Percentiles rank a stretch among this genome's conserved stretches.
Conservation (phyloP, 1,139 yeast genomes). For the Meyerozyma elateridarum region DNA sequence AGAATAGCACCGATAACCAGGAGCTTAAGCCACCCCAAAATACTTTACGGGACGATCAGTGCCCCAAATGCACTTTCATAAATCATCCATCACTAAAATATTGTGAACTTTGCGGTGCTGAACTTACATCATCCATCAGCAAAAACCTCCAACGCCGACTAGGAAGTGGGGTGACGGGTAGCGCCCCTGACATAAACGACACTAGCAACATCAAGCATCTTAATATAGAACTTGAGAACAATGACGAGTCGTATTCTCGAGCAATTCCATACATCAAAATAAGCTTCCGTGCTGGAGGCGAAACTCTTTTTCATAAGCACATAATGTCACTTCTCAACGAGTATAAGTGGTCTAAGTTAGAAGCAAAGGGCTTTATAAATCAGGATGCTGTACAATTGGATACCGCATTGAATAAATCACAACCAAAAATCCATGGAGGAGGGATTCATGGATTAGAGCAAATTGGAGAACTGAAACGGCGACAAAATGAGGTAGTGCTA, state of each 20-base stretch:
- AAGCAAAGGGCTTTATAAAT: conserved; percentile 35
- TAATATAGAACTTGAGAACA: conserved; percentile 24
- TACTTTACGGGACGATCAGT: conserved; percentile 38
- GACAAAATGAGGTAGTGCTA: conserved; percentile 58
- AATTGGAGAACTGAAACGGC: conserved; percentile 51
- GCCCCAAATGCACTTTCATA: conserved; percentile 79
- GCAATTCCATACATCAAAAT: conserved; percentile 43
- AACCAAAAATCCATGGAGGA: conserved; percentile 12
- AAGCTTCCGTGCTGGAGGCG: conserved; percentile 63
- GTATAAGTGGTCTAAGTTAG: conserved; percentile 40
- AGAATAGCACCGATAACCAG: conserved; percentile 3
- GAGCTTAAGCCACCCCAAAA: conserved; percentile 3
- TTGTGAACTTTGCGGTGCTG: conserved; percentile 87
- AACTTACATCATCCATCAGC: conserved; percentile 29
- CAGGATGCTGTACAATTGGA: conserved; percentile 25
- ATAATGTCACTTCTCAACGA: conserved; percentile 41
- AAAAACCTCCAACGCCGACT: conserved; percentile 9
- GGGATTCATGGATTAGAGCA: conserved; percentile 75
- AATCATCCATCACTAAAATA: conserved; percentile 74
- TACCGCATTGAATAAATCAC: conserved; percentile 6
- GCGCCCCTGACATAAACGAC: conserved; percentile 2
- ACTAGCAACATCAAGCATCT: conserved; percentile 15
- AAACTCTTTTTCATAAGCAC: conserved; percentile 39
- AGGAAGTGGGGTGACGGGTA: conserved; percentile 3
- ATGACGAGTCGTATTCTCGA: conserved; percentile 29